These are phyloP conservation scores for Trametes cubensis DNA, from an alignment of 768 basidiomycete species.

Conservation along the genomic window DNA sequence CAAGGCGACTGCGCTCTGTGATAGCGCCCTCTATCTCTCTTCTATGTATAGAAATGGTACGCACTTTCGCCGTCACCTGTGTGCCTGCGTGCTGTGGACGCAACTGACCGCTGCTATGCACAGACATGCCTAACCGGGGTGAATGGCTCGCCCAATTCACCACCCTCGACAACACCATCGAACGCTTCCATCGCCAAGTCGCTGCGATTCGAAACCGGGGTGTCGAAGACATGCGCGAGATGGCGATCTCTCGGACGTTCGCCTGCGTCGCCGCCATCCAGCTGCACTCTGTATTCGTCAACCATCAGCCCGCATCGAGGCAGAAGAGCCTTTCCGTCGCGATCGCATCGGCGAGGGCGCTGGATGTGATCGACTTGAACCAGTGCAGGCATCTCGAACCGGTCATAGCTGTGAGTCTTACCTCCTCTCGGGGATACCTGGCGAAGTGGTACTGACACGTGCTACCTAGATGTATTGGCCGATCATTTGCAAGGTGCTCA, in stretches of 20 bases:
- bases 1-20: slow-evolving; percentile 28
- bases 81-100: not conserved
- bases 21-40: slow-evolving; percentile 25
- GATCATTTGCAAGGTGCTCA: slow-evolving; percentile 23
- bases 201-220: slow-evolving; percentile 11
- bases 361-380: slow-evolving; percentile 21
- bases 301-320: slow-evolving; percentile 22
- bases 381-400: slow-evolving; percentile 28
- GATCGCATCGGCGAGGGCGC: slow-evolving; percentile 20
- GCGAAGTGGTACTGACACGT: not conserved
- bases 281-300: slow-evolving; percentile 28
- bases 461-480: slow-evolving; percentile 27
- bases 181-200: slow-evolving; percentile 19
- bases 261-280: slow-evolving; percentile 31
- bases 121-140: slow-evolving; percentile 16
- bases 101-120: not conserved
- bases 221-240: slow-evolving; percentile 22
- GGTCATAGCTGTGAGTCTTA: slow-evolving; percentile 31
- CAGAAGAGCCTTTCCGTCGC: slow-evolving; percentile 28
- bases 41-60: slow-evolving; percentile 25
- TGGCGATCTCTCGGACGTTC: slow-evolving; percentile 28
- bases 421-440: not conserved
- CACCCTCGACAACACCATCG: slow-evolving; percentile 26
- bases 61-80: not conserved
- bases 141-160: slow-evolving; percentile 23